phyloP scores from a whole-genome alignment of 2,329 filamentous ascomycete genomes.

The Penicillium paneum region DNA sequence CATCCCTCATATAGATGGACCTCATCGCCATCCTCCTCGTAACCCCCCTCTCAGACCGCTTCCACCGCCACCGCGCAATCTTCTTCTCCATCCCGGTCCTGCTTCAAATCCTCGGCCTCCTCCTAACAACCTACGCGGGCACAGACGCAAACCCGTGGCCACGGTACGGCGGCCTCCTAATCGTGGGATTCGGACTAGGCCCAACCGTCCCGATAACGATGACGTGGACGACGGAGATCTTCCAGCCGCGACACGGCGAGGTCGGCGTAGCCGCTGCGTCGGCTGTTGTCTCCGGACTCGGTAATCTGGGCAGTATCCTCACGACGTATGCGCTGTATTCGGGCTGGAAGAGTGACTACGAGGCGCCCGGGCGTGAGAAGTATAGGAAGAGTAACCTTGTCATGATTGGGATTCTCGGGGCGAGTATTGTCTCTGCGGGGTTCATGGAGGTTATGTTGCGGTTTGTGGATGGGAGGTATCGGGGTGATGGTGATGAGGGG shows the following conservation, averaged over 20 bases:
- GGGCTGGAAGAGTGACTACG: slow-evolving; percentile 75
- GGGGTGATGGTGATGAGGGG: slow-evolving; percentile 12
- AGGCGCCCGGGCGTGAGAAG: slow-evolving; percentile 60
- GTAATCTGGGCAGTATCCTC: slow-evolving; percentile 79
- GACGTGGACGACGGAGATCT: slow-evolving; percentile 89
- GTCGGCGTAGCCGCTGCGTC: slow-evolving; percentile 84
- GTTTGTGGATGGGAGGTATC: slow-evolving; percentile 35
- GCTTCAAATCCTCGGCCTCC: slow-evolving; percentile 77
- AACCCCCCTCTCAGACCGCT: slow-evolving; percentile 82
- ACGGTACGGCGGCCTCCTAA: slow-evolving; percentile 80
- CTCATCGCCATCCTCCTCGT: slow-evolving; percentile 80
- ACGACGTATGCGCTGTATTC: slow-evolving; percentile 88
- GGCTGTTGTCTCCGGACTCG: slow-evolving; percentile 80
- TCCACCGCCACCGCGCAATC: slow-evolving; percentile 72
- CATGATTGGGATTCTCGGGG: slow-evolving; percentile 80
- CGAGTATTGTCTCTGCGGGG: slow-evolving; percentile 67
- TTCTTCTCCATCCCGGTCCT: slow-evolving; percentile 76
- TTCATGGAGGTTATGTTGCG: slow-evolving; percentile 65
- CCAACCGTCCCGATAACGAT: slow-evolving; percentile 91
- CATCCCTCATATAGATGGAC: slow-evolving; percentile 61
- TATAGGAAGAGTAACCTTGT: slow-evolving; percentile 80
- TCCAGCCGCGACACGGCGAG: slow-evolving; percentile 83
- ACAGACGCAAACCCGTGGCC: slow-evolving; percentile 66
- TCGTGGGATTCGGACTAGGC: slow-evolving; percentile 86
- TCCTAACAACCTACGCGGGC: slow-evolving; percentile 72